These are phyloP conservation scores for Pseudogymnoascus sp. DNA, from an alignment of 2,329 filamentous ascomycete species.

Conservation along the genomic window DNA sequence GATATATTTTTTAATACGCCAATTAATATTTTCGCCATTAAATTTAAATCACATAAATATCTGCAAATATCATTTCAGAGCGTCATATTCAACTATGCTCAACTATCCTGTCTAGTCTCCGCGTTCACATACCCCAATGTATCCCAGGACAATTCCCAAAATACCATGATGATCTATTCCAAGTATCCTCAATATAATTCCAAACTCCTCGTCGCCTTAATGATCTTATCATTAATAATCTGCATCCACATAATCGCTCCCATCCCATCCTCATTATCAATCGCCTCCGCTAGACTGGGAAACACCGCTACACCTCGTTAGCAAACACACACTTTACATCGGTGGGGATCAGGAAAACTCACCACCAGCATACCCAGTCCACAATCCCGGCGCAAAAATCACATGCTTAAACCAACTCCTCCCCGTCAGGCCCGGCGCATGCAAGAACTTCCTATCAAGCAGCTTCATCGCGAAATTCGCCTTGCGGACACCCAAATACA, in stretches of 20 bases:
- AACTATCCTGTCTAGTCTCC: not conserved
- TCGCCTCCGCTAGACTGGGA: constrained; percentile 53
- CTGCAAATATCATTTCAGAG: not conserved
- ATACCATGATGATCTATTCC: not conserved
- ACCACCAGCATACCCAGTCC: constrained; percentile 81
- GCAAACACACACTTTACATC: constrained; percentile 10
- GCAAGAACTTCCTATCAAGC: constrained; percentile 73
- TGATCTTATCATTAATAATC: constrained; percentile 47
- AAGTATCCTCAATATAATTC: not conserved
- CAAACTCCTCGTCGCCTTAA: constrained; percentile 36
- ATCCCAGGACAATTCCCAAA: not conserved
- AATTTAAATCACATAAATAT: not conserved
- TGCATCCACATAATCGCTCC: constrained; percentile 51
- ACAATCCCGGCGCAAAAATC: constrained; percentile 81
- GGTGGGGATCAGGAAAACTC: constrained; percentile 52
- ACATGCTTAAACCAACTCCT: constrained; percentile 91
- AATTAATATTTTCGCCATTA: not conserved
- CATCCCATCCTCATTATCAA: constrained; percentile 48
- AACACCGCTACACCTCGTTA: constrained; percentile 41
- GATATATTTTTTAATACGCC: not conserved
- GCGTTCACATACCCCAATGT: not conserved
- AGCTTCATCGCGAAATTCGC: constrained; percentile 78
- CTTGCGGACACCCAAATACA: constrained; percentile 53
- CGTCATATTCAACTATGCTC: not conserved
- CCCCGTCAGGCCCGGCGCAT: constrained; percentile 65